Evolutionary conservation across 345 rosid species (phyloP).

Genomic region (Gossypium raimondii): DNA sequence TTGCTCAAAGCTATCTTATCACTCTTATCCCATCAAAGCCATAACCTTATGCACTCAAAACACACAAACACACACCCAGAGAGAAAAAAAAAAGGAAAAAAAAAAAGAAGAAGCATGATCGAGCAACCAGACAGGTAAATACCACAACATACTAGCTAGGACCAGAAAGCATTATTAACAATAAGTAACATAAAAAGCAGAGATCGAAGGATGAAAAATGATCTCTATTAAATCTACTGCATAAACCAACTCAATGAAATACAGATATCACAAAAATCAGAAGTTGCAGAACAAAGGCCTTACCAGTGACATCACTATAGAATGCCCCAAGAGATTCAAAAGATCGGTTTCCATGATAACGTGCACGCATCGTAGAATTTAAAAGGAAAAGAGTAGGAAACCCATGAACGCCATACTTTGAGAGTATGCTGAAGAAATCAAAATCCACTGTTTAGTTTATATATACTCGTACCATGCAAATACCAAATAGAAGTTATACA

Average conservation of each 20-base stretch:
- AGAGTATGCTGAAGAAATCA: conserved; percentile 57
- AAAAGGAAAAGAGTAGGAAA: conserved; percentile 80
- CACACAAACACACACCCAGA: neutral
- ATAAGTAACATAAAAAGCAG: neutral
- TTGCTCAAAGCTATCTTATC: neutral
- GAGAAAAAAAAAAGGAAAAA: neutral
- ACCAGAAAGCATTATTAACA: neutral
- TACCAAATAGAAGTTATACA: conserved; percentile 5
- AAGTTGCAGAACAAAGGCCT: conserved; percentile 17
- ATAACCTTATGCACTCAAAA: neutral
- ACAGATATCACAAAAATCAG: neutral
- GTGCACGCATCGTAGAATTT: conserved; percentile 69
- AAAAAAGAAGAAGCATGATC: neutral
- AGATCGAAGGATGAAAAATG: neutral
- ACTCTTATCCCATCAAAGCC: neutral
- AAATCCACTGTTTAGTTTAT: conserved; percentile 6
- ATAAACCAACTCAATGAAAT: neutral
- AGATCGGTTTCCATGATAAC: conserved; percentile 63
- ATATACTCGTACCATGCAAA: neutral
- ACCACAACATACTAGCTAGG: neutral
- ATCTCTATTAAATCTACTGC: neutral
- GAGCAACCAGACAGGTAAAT: neutral
- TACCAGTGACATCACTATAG: conserved; percentile 71
- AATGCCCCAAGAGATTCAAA: conserved; percentile 69
- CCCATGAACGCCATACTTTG: conserved; percentile 95